These are phyloP conservation scores for Berberis thunbergii DNA, from an alignment of 164 flowering plant genomes.

Conservation along the genomic window DNA sequence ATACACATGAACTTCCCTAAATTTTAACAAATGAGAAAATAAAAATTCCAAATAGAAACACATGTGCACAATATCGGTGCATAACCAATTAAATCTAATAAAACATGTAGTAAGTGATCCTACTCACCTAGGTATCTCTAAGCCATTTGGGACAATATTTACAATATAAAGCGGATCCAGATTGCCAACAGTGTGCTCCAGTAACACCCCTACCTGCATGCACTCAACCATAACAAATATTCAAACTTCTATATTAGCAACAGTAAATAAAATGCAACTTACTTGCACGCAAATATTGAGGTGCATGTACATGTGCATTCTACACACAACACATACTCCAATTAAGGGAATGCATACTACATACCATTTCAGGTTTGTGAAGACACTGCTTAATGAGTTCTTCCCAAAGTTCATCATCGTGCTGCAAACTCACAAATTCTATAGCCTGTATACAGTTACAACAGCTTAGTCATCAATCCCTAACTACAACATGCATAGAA, in stretches of 20 bases:
- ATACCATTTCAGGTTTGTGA: constrained; percentile 92
- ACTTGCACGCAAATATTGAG: not conserved
- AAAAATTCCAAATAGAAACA: not conserved
- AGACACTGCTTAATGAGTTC: constrained; percentile 85
- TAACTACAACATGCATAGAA: constrained; percentile 1
- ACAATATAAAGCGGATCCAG: constrained; percentile 96
- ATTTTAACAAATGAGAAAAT: no score
- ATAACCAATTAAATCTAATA: not conserved
- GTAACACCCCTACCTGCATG: constrained; percentile 71
- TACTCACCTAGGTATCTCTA: constrained; percentile 89
- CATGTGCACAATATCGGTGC: not conserved
- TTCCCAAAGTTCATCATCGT: constrained; percentile 99
- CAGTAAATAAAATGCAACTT: not conserved
- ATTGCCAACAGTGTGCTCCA: constrained; percentile 99
- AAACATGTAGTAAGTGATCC: not conserved
- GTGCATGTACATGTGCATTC: not conserved
- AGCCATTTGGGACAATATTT: constrained; percentile 82
- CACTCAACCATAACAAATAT: not conserved
- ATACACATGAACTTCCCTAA: no score
- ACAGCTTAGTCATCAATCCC: constrained; percentile 3
- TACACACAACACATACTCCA: not conserved
- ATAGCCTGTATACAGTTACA: constrained; percentile 57
- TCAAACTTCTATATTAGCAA: not conserved
- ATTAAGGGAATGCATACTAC: not conserved
- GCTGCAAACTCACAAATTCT: constrained; percentile 85